phyloP scores from a whole-genome alignment of 1,139 yeast species.

The Hemisphaericaspora lyxosophila region DNA sequence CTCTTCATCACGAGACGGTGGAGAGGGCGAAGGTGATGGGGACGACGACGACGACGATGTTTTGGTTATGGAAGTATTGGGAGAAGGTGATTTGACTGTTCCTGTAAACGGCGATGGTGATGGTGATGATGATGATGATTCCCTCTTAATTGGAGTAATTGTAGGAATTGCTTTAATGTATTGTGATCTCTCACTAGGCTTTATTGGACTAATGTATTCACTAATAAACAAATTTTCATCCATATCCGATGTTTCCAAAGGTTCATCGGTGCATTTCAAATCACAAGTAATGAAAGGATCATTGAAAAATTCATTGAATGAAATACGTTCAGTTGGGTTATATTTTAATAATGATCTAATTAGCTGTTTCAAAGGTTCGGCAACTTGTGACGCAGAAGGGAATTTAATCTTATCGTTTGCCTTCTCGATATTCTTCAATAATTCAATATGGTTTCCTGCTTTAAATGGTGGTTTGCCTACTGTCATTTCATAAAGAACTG shows the following conservation, averaged over 20 bases:
- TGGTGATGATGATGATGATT: neutral
- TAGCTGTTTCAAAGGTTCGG: slow-evolving; percentile 64
- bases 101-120: neutral
- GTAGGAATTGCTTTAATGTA: slow-evolving; percentile 18
- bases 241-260: slow-evolving; percentile 66
- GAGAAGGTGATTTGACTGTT: slow-evolving; percentile 1
- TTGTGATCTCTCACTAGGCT: slow-evolving; percentile 18
- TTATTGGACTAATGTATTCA: slow-evolving; percentile 61
- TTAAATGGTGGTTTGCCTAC: slow-evolving; percentile 94
- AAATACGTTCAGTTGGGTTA: slow-evolving; percentile 83
- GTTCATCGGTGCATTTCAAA: slow-evolving; percentile 49
- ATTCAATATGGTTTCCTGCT: slow-evolving; percentile 89
- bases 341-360: slow-evolving; percentile 76
- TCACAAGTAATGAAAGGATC: slow-evolving; percentile 54
- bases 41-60: neutral
- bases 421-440: slow-evolving; percentile 79
- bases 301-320: slow-evolving; percentile 81
- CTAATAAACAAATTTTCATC: slow-evolving; percentile 81
- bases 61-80: neutral
- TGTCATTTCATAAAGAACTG: slow-evolving; percentile 91
- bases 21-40: slow-evolving; percentile 3
- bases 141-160: slow-evolving; percentile 1
- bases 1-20: slow-evolving; percentile 40
- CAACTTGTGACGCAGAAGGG: slow-evolving; percentile 61
- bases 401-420: slow-evolving; percentile 75